Evolutionary conservation across 306 rosid species (phyloP).

Genomic region (Lathyrus tuberosus): DNA sequence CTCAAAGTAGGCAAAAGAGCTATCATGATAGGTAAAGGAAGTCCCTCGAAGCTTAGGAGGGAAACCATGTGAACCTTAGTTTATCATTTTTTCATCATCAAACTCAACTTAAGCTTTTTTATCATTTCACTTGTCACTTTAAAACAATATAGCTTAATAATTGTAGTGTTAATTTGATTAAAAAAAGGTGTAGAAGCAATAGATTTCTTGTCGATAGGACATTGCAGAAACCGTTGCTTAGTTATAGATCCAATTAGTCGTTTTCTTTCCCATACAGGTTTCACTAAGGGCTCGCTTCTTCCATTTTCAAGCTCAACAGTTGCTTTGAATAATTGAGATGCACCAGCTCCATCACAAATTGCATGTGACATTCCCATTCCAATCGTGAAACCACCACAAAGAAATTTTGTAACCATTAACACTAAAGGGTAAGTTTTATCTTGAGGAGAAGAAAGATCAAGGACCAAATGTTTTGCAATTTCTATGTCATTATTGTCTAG

Average conservation of each 20-base stretch:
- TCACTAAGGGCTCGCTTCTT: no score
- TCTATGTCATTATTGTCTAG: slow-evolving; percentile 20
- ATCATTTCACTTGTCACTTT: no score
- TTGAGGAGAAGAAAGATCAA: slow-evolving; percentile 7
- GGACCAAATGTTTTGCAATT: slow-evolving; percentile 20
- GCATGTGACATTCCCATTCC: background rate
- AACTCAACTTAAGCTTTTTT: slow-evolving; percentile 38
- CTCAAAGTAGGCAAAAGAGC: no score
- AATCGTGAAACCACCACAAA: slow-evolving; percentile 37
- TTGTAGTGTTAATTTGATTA: no score
- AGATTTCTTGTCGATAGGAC: no score
- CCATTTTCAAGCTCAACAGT: no score
- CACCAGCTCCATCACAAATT: slow-evolving; percentile 17
- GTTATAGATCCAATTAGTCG: slow-evolving; percentile 18
- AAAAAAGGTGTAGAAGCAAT: no score
- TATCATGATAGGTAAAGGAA: no score
- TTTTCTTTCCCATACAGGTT: slow-evolving; percentile 59
- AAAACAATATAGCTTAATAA: no score
- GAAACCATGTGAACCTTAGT: slow-evolving; percentile 34
- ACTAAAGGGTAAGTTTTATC: slow-evolving; percentile 32
- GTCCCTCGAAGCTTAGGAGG: no score
- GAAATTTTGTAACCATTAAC: slow-evolving; percentile 45
- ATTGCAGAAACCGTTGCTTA: slow-evolving; percentile 8
- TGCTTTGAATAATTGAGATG: slow-evolving; percentile 43
- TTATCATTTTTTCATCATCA: slow-evolving; percentile 25